phyloP scores from a whole-genome alignment of 1,139 yeast species.

The Entelexis paramagnoliae region DNA sequence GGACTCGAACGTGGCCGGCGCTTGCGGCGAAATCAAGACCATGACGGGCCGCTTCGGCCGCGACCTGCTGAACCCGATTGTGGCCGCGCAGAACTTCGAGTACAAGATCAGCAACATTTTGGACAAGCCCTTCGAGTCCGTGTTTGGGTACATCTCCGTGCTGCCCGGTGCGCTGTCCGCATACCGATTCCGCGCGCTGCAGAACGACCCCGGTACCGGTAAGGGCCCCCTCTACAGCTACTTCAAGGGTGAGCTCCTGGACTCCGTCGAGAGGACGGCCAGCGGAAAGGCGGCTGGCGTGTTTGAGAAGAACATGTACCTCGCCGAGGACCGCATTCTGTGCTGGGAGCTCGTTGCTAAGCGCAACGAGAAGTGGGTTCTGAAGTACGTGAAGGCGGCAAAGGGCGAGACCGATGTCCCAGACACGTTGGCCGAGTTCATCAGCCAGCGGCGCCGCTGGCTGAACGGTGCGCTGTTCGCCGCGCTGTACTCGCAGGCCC shows the following conservation, averaged over 20 bases:
- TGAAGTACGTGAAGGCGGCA: constrained; percentile 85
- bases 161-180: constrained; percentile 96
- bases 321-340: constrained; percentile 92
- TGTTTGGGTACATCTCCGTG: constrained; percentile 87
- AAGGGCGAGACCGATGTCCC: constrained; percentile 98
- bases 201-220: constrained; percentile 68
- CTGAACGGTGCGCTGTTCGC: constrained; percentile 96
- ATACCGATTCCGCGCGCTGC: constrained; percentile 78
- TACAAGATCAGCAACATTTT: constrained; percentile 91
- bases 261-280: constrained; percentile 34
- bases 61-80: constrained; percentile 76
- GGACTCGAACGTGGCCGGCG: constrained; percentile 95
- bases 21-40: constrained; percentile 93
- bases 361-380: constrained; percentile 75
- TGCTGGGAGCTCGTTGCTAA: constrained; percentile 97
- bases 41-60: constrained; percentile 82
- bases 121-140: constrained; percentile 89
- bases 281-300: constrained; percentile 41
- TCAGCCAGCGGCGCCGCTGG: constrained; percentile 96
- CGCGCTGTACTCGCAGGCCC: constrained; percentile 75
- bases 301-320: constrained; percentile 91
- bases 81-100: constrained; percentile 94
- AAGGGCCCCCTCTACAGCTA: constrained; percentile 84
- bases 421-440: constrained; percentile 77
- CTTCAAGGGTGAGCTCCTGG: constrained; percentile 75